These are phyloP conservation scores for Pseudonectria buxi DNA, from an alignment of 2,329 filamentous ascomycete species.

Conservation along the genomic window DNA sequence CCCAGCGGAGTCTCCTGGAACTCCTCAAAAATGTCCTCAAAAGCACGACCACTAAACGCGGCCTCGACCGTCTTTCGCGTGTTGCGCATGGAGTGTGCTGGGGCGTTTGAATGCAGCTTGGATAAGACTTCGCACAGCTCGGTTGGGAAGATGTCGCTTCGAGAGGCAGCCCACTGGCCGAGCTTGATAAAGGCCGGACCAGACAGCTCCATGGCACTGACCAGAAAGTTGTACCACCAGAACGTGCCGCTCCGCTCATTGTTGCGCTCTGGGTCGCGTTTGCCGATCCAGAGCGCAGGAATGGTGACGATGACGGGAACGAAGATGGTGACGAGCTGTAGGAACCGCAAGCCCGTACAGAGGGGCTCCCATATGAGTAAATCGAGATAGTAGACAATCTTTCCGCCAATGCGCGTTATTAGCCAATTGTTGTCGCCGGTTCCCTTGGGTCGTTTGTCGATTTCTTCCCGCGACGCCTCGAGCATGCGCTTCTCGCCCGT, in stretches of 20 bases:
- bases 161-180: conserved; percentile 95
- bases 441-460: conserved; percentile 47
- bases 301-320: conserved; percentile 79
- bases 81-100: conserved; percentile 75
- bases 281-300: conserved; percentile 75
- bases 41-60: conserved; percentile 72
- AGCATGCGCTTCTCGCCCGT: conserved; percentile 86
- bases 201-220: conserved; percentile 82
- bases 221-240: conserved; percentile 92
- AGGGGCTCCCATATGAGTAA: conserved; percentile 75
- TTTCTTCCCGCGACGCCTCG: conserved; percentile 69
- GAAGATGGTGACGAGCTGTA: conserved; percentile 83
- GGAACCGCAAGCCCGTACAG: conserved; percentile 78
- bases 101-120: conserved; percentile 87
- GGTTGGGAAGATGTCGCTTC: conserved; percentile 90
- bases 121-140: conserved; percentile 94
- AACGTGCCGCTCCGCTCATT: conserved; percentile 75
- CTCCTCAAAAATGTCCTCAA: conserved; percentile 93
- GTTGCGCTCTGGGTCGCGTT: conserved; percentile 53
- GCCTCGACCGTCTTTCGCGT: conserved; percentile 74
- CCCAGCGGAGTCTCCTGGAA: conserved; percentile 86
- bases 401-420: conserved; percentile 50
- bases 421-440: conserved; percentile 57
- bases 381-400: conserved; percentile 62
- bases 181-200: conserved; percentile 98